Evolutionary conservation across 1,284 basidiomycete species (phyloP).

Genomic region (Hemileia vastatrix): DNA sequence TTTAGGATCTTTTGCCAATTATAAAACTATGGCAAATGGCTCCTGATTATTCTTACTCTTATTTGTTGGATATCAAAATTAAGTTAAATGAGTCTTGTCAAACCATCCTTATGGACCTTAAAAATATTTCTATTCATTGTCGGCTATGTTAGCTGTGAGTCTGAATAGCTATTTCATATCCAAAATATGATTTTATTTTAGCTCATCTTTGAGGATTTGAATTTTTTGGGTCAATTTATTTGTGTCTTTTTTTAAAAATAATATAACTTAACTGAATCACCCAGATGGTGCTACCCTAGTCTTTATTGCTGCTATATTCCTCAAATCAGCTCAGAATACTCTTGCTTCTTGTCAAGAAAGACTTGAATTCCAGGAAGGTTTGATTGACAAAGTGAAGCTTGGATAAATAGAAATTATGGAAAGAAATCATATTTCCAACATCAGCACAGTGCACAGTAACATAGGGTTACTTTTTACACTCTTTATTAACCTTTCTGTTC

Average conservation of each 20-base stretch:
- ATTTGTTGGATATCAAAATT: slow-evolving; percentile 19
- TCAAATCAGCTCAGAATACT: slow-evolving; percentile 8
- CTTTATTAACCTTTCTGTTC: slow-evolving; percentile 10
- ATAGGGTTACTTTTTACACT: slow-evolving; percentile 12
- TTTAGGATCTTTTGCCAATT: slow-evolving; percentile 15
- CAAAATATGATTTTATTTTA: too few species aligned
- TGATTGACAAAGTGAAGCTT: not conserved
- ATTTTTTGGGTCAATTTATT: too few species aligned
- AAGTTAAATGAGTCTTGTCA: not conserved
- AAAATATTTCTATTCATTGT: slow-evolving; percentile 18
- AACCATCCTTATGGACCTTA: slow-evolving; percentile 10
- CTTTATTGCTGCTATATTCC: slow-evolving; percentile 19
- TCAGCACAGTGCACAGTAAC: slow-evolving; percentile 20
- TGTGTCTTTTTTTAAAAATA: not conserved
- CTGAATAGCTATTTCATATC: not conserved
- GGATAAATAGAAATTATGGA: slow-evolving; percentile 4
- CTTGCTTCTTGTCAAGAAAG: not conserved
- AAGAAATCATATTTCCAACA: slow-evolving; percentile 10
- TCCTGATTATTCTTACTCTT: slow-evolving; percentile 18
- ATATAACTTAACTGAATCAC: not conserved
- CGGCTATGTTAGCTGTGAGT: slow-evolving; percentile 20
- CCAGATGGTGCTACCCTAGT: slow-evolving; percentile 22
- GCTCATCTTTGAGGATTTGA: too few species aligned
- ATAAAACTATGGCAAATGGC: slow-evolving; percentile 12
- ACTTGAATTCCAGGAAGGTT: not conserved